Base-by-base conservation (phyloP, 768 basidiomycete species). In the Trametes cingulata region DNA sequence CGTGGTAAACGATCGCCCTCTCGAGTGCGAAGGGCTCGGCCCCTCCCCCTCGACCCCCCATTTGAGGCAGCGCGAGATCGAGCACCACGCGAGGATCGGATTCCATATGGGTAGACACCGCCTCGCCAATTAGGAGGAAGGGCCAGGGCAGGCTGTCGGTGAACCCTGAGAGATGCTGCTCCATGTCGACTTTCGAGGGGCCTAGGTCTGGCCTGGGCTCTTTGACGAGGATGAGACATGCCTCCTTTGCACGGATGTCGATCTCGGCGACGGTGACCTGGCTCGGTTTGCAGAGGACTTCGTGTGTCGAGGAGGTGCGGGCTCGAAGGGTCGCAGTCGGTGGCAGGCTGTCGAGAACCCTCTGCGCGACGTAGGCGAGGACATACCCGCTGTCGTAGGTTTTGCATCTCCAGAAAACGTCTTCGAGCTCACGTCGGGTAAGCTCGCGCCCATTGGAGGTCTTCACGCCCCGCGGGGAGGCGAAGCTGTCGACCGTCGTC, bases 391-490 rank as follows among this genome's bases (percentile, higher is more conserved):
- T 64, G 58, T 68, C 53, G 63, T 39, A 66, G 22, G 39, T 45
- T 60, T 69, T 65, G 57, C 65, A 67, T 6, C 64, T 61, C 68
- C 68, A 67, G 62, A 51, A 69, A 12, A 61, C 63, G 58, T 61
- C 58, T 52, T 67, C 67, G 40, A 67, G 52, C 43, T 63, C 68
- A n/a, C 62, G 61, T 2, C 67, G 58, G 19, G 56, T 59, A 22
- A 61, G 61, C 15, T 49, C 36, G 17, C 41, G 6, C 13, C 61
- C 61, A 13, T 14, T 14, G 19, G 60, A 35, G 15, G 55, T 52
- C 54, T 60, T 61, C n/a, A 67, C 56, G 20, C 62, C 62, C 17
- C 55, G 47, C 8, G 58, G 63, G 25, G 57, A 46, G 6, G 54
- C 57, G 52, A 58, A 63, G 48, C 49, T 58, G 25, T 65, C 63